Conservation (phyloP, 176 grass and related monocot species). For the Triticum turgidum region DNA sequence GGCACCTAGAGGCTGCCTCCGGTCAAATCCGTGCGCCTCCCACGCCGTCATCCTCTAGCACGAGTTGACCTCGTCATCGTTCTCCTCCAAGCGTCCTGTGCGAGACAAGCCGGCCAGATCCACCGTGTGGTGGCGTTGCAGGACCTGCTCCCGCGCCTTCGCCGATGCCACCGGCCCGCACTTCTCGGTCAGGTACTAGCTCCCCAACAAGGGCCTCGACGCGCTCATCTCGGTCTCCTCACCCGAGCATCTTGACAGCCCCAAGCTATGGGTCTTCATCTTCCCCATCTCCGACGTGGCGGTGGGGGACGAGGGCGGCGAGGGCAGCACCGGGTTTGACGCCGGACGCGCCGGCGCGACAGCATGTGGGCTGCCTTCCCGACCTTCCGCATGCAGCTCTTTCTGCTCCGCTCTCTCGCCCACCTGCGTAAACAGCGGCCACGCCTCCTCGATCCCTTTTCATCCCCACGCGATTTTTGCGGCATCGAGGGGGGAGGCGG, state of each 20-base stretch:
- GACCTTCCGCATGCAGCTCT: conserved; percentile 62
- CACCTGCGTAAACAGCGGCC: not conserved
- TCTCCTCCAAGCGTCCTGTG: too few species aligned
- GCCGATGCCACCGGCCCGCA: conserved; percentile 48
- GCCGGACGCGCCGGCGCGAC: not conserved
- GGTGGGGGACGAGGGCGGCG: not conserved
- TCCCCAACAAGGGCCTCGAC: conserved; percentile 88
- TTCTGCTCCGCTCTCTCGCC: conserved; percentile 51
- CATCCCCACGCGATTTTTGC: conserved; percentile 35
- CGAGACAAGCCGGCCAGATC: too few species aligned
- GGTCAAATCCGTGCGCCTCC: too few species aligned
- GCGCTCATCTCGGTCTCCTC: conserved; percentile 95
- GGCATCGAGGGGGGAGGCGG: conserved; percentile 37
- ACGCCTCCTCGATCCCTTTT: not conserved
- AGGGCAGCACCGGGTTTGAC: conserved; percentile 18
- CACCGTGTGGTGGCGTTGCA: conserved; percentile 23
- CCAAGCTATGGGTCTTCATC: conserved; percentile 87
- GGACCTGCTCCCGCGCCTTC: conserved; percentile 46
- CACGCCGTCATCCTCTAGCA: too few species aligned
- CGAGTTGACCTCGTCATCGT: too few species aligned
- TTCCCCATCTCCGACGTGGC: conserved; percentile 56
- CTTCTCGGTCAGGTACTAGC: conserved; percentile 75
- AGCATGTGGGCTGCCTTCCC: conserved; percentile 58
- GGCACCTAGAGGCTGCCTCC: too few species aligned
- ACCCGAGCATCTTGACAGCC: conserved; percentile 81